Evolutionary conservation across 176 grass and related monocot genomes (phyloP).

Genomic region (Carex kokanica): DNA sequence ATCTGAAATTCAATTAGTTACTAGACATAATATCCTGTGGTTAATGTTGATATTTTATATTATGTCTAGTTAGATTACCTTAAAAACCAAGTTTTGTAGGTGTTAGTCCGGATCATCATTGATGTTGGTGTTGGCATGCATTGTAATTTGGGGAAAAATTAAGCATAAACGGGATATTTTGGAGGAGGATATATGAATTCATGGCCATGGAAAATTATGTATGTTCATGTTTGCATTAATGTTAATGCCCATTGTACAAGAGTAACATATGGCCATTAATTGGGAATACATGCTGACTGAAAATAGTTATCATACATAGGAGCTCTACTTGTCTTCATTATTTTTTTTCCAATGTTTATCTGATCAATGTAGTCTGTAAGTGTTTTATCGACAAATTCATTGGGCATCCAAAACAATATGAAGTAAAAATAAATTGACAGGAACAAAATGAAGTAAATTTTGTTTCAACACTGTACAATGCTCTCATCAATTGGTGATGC

Average conservation of each 20-base stretch:
- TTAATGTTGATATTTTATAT: too few species aligned
- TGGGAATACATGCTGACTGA: too few species aligned
- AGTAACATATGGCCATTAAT: not conserved
- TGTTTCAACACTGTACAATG: too few species aligned
- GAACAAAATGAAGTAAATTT: not conserved
- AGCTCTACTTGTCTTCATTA: too few species aligned
- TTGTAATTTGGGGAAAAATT: not conserved
- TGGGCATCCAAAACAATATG: not conserved
- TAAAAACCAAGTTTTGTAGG: not conserved
- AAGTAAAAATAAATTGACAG: not conserved
- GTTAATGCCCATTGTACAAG: not conserved
- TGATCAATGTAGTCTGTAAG: too few species aligned
- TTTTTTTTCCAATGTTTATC: too few species aligned
- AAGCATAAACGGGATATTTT: not conserved
- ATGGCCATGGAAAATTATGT: not conserved
- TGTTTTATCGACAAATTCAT: too few species aligned
- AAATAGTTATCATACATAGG: too few species aligned
- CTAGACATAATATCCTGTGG: too few species aligned
- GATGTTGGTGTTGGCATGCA: not conserved
- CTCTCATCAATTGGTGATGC: too few species aligned
- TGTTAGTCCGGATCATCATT: not conserved
- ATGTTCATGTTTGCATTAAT: not conserved
- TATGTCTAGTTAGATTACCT: too few species aligned
- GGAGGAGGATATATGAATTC: not conserved
- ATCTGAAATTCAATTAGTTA: too few species aligned